Evolutionary conservation across 192 early-diverging fungal genomes (phyloP), one percentile per base, ranked within the genome.

Genomic region (Linnemannia elongata): DNA sequence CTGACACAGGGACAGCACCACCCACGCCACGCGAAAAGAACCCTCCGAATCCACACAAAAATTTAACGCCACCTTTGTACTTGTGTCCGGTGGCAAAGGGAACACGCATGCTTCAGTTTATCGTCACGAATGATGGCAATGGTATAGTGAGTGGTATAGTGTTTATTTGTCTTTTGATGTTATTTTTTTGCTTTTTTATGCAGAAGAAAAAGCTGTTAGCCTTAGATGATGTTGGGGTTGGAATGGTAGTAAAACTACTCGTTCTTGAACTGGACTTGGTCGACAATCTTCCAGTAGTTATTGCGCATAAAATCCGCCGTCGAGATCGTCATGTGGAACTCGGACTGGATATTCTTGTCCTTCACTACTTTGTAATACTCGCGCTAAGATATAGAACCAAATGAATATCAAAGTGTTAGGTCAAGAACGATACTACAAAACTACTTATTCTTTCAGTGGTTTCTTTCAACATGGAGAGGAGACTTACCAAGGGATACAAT

Each of bases 321-420:
- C 1, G 79, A 75, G 49, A 90, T 81, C 57, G 77, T 80, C 86
- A 90, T 85, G 42, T 78, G 20, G 52, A 90, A 90, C 68, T 88
- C 80, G 73, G 86, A 88, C 55, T 77, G 70, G 24, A 90, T 36
- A 8, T 72, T 60, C 60, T 80, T 81, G 24, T 86, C 79, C 45
- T 81, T 80, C 54, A 77, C 78, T 10, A 75, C 74, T 33, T 83
- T 90, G 47, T 77, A 77, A 41, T 75, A 77, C n/a, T 88, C 80
- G 33, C 84, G 75, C 84, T 86, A 74, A 47, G 35, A 36, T n/a
- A 49, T 24, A 72, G 24, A 6, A 72, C 27, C 27, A 20, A 57
- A 57, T 35, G 45, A 69, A 1, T 5, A 47, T 38, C 18, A 69
- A 74, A 54, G 9, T 27, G 12, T 52, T 30, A 69, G 42, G 22